Evolutionary conservation across 2,329 filamentous ascomycete species (phyloP).

Genomic region (Coniosporium tulheliwenetii): DNA sequence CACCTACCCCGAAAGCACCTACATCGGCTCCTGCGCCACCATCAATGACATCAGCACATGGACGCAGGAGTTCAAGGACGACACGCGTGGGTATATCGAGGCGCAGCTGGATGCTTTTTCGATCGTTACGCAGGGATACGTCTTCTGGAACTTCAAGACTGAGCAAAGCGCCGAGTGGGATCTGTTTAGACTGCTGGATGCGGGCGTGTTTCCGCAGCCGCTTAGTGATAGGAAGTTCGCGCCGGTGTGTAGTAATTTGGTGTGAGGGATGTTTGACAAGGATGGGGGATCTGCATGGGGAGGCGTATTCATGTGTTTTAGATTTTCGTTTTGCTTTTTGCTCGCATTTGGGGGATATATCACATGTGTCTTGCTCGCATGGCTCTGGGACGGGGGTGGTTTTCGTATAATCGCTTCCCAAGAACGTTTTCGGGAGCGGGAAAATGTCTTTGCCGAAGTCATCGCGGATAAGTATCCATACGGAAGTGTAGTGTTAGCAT

Average conservation of each 20-base stretch:
- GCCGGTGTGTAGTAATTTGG: neutral
- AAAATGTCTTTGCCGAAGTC: no score
- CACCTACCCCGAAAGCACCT: slow-evolving; percentile 28
- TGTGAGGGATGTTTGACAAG: no score
- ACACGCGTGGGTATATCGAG: slow-evolving; percentile 36
- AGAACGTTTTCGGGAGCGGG: no score
- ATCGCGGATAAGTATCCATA: no score
- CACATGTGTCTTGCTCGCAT: no score
- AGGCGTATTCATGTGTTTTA: no score
- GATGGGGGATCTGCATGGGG: no score
- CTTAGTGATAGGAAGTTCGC: slow-evolving; percentile 10
- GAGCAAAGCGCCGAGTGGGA: slow-evolving; percentile 38
- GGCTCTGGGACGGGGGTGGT: no score
- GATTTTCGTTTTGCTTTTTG: no score
- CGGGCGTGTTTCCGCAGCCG: slow-evolving; percentile 35
- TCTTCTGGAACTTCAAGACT: slow-evolving; percentile 46
- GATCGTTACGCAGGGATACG: slow-evolving; percentile 34
- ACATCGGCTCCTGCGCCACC: slow-evolving; percentile 38
- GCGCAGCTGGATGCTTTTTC: slow-evolving; percentile 39
- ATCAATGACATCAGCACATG: slow-evolving; percentile 35
- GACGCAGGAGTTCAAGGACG: slow-evolving; percentile 25
- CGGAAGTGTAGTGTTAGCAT: no score
- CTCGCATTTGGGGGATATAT: no score
- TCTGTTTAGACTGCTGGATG: slow-evolving; percentile 31
- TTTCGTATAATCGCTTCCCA: no score